A percentile compares a stretch with the other conserved stretches of the same genome.
phyloP scores from a whole-genome alignment of 768 basidiomycete species.

The Tremella mesenterica region DNA sequence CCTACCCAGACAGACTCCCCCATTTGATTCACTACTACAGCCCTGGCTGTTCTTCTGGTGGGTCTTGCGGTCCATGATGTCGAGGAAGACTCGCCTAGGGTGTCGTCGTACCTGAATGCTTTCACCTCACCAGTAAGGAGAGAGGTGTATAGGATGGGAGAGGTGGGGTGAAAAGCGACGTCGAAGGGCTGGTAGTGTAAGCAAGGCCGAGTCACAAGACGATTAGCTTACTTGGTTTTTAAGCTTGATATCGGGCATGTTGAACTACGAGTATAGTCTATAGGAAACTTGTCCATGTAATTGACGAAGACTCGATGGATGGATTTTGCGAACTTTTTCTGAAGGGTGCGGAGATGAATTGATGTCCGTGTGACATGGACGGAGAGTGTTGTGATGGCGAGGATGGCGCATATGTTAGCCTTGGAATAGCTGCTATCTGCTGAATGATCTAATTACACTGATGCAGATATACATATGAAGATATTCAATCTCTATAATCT shows the following conservation, averaged over 20 bases:
- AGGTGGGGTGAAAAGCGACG: conserved; percentile 71
- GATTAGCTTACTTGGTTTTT: conserved; percentile 35
- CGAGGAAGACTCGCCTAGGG: conserved; percentile 38
- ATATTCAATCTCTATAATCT: neutral
- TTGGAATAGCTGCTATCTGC: neutral
- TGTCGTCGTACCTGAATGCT: conserved; percentile 68
- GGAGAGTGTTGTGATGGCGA: neutral
- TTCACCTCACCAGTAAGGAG: conserved; percentile 76
- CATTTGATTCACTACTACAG: conserved; percentile 58
- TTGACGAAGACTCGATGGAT: neutral
- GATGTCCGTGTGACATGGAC: neutral
- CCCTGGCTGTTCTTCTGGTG: conserved; percentile 74
- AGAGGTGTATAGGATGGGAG: conserved; percentile 58
- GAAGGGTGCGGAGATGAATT: neutral
- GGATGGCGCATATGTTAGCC: neutral
- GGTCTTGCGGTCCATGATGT: conserved; percentile 57
- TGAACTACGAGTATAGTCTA: neutral
- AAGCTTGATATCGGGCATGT: conserved; percentile 41
- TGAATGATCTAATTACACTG: too few relatives aligned
- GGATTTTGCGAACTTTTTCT: conserved; percentile 1
- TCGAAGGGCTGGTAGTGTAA: conserved; percentile 71
- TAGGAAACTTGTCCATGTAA: neutral
- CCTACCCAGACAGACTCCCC: conserved; percentile 65
- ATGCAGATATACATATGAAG: neutral
- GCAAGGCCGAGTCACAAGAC: neutral